Percentiles rank a stretch among this genome's conserved stretches.
These are phyloP conservation scores for Cordia subcordata DNA, from an alignment of 257 asterid genomes.

Conservation along the genomic window DNA sequence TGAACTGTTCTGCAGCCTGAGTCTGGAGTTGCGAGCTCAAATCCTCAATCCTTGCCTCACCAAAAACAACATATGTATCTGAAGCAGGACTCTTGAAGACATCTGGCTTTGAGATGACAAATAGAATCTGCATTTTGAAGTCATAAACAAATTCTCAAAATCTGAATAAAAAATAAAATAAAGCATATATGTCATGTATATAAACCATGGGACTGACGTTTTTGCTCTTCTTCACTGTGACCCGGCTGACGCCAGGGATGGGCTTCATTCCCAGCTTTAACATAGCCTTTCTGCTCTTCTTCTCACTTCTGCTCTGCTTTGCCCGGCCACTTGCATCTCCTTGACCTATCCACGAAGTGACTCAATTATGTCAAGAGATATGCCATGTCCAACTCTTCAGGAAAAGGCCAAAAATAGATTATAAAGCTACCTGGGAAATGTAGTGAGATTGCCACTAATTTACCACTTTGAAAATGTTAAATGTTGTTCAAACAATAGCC, in stretches of 20 bases:
- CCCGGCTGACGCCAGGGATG: slow-evolving; percentile 58
- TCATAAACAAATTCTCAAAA: not conserved
- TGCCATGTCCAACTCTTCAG: not conserved
- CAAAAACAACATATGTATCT: slow-evolving; percentile 58
- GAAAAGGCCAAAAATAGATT: not conserved
- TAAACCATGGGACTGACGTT: slow-evolving; percentile 32
- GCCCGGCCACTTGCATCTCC: slow-evolving; percentile 54
- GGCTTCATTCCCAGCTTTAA: slow-evolving; percentile 70
- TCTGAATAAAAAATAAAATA: too few species aligned
- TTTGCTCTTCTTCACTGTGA: slow-evolving; percentile 68
- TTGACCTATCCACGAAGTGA: not conserved
- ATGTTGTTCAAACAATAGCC: not conserved
- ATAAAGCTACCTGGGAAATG: not conserved
- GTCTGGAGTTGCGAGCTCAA: slow-evolving; percentile 58
- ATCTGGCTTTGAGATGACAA: slow-evolving; percentile 64
- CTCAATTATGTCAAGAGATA: not conserved
- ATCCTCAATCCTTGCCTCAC: slow-evolving; percentile 68
- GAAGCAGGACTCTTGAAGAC: slow-evolving; percentile 71
- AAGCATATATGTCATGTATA: not conserved
- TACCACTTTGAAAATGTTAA: not conserved
- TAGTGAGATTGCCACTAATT: not conserved
- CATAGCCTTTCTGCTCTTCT: slow-evolving; percentile 73
- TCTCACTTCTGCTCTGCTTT: slow-evolving; percentile 69
- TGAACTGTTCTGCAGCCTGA: slow-evolving; percentile 63
- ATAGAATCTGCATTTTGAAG: slow-evolving; percentile 33